Evolutionary conservation across 208 protist genomes (phyloP), one percentile per base, ranked within the genome.

Genomic region (Crithidia mellificae): DNA sequence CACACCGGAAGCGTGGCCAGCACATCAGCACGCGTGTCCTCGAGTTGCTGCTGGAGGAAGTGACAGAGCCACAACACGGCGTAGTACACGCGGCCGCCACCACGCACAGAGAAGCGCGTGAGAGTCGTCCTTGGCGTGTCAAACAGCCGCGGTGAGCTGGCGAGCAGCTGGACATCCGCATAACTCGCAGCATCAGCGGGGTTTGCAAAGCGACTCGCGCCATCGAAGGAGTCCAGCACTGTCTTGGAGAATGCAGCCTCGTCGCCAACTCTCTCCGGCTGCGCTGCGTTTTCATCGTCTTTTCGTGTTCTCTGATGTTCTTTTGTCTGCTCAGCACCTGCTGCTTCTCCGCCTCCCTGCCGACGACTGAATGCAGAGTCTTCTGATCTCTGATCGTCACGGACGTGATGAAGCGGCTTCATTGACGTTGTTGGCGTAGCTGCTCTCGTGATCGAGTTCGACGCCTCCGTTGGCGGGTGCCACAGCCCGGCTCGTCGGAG

Each of bases 401-500:
- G n/a, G n/a, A n/a, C n/a, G n/a, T n/a, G n/a, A n/a, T n/a, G n/a
- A n/a, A n/a, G n/a, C n/a, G n/a, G n/a, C n/a, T n/a, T n/a, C 47
- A 24, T 52, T 5, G 17, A 14, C 29, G 47, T 14, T 8, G 47
- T 27, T 36, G 50, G 14, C 11, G 22, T 15, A 38, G 50, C 29
- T 30, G 50, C 50, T 36, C 14, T 9, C n/a, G 50, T 32, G 27
- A 32, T 32, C 14, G 4, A 2, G 30, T 47, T 44, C 14, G 2
- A n/a, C 20, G 22, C 20, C 38, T 80, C 69, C n/a, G 57, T 51
- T 1, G 88, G 84, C 5, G 83, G 58, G 20, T 69, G 56, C 88
- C 88, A 93, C 36, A 93, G 56, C 2, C 75, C 78, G 6, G 74
- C 47, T 2, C 80, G 64, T 49, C 72, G 75, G 32, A 85, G 72